phyloP scores from a whole-genome alignment of 495 filamentous ascomycete species.

The Aspergillus homomorphus region DNA sequence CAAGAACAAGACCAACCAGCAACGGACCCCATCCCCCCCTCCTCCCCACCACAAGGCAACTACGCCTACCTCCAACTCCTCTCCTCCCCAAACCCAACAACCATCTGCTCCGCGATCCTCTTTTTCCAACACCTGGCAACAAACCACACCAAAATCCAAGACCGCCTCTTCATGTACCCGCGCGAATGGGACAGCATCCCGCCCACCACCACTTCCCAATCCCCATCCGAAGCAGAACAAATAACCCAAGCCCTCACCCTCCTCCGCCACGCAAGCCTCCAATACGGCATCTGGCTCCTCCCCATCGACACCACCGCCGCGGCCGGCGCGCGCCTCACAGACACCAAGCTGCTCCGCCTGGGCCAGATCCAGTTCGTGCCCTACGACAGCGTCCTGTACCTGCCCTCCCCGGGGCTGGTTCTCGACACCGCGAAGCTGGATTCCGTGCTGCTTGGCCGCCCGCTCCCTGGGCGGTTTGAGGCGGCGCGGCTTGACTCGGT shows the following conservation, averaged over 20 bases:
- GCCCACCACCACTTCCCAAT: background rate
- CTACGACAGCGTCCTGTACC: constrained; percentile 45
- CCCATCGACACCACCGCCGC: constrained; percentile 45
- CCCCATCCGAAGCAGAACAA: background rate
- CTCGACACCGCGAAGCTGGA: constrained; percentile 41
- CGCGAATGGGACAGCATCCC: constrained; percentile 38
- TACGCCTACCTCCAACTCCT: constrained; percentile 47
- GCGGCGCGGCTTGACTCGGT: constrained; percentile 37
- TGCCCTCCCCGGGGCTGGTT: constrained; percentile 41
- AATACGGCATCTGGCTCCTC: constrained; percentile 46
- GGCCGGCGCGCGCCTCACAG: constrained; percentile 35
- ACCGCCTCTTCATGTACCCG: constrained; percentile 51
- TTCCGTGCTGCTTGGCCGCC: constrained; percentile 34
- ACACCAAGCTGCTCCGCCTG: constrained; percentile 42
- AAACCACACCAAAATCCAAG: constrained; percentile 37
- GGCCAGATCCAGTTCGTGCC: constrained; percentile 49
- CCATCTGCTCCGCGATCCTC: constrained; percentile 45
- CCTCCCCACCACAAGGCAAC: constrained; percentile 22
- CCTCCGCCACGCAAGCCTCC: constrained; percentile 36
- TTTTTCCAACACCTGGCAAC: constrained; percentile 43
- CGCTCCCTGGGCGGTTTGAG: constrained; percentile 37
- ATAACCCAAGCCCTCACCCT: constrained; percentile 28
- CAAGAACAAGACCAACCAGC: constrained; percentile 1
- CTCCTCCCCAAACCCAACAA: constrained; percentile 41
- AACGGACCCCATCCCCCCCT: background rate